phyloP scores from a whole-genome alignment of 108 stramenopile species.

The Mediolabrus comicus region DNA sequence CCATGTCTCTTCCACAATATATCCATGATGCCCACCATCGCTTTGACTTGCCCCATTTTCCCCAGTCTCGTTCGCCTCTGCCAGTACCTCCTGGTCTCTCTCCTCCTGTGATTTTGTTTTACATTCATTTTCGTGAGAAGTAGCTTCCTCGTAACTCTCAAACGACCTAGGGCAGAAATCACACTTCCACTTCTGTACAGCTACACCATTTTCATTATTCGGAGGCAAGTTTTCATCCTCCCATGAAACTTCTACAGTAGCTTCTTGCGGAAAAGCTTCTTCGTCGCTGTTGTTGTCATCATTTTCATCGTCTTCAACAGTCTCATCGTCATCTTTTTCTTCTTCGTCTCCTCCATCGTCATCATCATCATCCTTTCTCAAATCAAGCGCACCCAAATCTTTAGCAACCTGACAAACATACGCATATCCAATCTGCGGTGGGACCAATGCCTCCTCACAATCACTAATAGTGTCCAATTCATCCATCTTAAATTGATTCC shows the following conservation, averaged over 20 bases:
- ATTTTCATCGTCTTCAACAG: too few species aligned
- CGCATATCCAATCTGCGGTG: neutral
- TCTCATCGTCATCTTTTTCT: too few species aligned
- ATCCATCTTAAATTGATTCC: neutral
- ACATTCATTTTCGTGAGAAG: neutral
- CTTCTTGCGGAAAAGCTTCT: too few species aligned
- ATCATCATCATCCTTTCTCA: too few species aligned
- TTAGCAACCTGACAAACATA: neutral
- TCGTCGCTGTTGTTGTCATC: too few species aligned
- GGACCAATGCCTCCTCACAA: neutral
- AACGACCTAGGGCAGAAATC: neutral
- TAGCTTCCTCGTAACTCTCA: neutral
- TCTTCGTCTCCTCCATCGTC: too few species aligned
- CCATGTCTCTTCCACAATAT: neutral
- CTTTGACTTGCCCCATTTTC: neutral
- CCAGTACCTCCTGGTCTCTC: neutral
- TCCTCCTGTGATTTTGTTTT: neutral
- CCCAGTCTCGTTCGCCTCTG: neutral
- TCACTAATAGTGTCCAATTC: neutral
- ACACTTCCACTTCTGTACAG: neutral
- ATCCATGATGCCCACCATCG: neutral
- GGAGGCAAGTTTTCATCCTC: too few species aligned
- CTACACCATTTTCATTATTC: neutral
- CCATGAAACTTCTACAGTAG: too few species aligned
- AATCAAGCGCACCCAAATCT: too few species aligned